phyloP scores from a whole-genome alignment of 176 grass and related monocot species.

The Secale cereale region DNA sequence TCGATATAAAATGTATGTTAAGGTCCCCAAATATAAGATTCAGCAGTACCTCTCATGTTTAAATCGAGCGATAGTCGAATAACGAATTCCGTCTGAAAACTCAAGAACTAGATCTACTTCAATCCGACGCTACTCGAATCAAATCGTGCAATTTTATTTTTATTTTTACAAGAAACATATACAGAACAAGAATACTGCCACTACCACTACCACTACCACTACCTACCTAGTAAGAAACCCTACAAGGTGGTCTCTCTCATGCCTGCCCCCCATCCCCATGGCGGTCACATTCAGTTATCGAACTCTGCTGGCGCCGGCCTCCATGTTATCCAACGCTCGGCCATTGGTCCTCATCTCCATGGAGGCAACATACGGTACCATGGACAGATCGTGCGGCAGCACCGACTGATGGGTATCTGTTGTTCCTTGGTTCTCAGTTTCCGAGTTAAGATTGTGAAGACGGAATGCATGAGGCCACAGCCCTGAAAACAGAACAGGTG shows the following conservation, averaged over 20 bases:
- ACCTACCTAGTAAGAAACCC: background rate
- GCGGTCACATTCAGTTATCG: background rate
- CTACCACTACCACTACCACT: background rate
- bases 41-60: too few relatives aligned
- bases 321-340: conserved; percentile 30
- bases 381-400: background rate
- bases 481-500: conserved; percentile 12
- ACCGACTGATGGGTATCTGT: background rate
- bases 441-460: conserved; percentile 24
- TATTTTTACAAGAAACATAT: background rate
- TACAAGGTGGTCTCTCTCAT: background rate
- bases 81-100: too few relatives aligned
- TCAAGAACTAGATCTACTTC: background rate
- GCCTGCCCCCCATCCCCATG: background rate
- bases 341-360: conserved; percentile 17
- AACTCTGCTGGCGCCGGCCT: background rate
- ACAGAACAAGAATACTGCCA: background rate
- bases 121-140: background rate
- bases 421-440: background rate
- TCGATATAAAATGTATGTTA: too few relatives aligned
- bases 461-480: conserved; percentile 44
- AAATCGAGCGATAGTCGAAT: too few relatives aligned
- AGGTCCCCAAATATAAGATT: too few relatives aligned
- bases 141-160: background rate
- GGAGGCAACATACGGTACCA: background rate